Evolutionary conservation across 768 basidiomycete species (phyloP).

Genomic region (Kwoniella sp.): DNA sequence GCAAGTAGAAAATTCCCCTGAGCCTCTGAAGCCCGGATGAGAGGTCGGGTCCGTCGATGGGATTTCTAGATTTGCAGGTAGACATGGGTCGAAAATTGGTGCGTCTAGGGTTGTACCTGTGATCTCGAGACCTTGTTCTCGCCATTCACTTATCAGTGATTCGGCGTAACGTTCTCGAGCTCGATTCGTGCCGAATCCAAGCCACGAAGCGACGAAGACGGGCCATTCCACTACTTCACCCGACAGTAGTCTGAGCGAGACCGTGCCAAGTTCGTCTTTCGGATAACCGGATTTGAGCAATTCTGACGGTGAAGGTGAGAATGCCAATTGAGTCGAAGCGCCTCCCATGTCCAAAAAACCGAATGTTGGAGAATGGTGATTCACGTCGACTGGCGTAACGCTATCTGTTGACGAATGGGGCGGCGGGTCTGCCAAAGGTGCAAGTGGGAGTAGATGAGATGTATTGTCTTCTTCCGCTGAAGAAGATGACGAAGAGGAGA

Average conservation of each 20-base stretch:
- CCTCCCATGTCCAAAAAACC: slow-evolving; percentile 99
- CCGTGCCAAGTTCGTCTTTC: slow-evolving; percentile 71
- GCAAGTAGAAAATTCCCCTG: slow-evolving; percentile 87
- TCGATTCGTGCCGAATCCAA: slow-evolving; percentile 96
- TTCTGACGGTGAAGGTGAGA: slow-evolving; percentile 73
- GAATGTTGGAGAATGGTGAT: slow-evolving; percentile 74
- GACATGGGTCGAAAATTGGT: slow-evolving; percentile 77
- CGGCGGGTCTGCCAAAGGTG: slow-evolving; percentile 42
- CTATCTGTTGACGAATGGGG: slow-evolving; percentile 37
- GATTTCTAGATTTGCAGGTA: slow-evolving; percentile 73
- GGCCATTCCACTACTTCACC: slow-evolving; percentile 86
- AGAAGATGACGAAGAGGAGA: too few relatives aligned
- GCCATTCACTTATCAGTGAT: slow-evolving; percentile 65
- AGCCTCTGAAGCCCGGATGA: slow-evolving; percentile 69
- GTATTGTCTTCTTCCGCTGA: slow-evolving; percentile 4
- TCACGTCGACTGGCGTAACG: slow-evolving; percentile 52
- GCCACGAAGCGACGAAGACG: slow-evolving; percentile 97
- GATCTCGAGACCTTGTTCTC: slow-evolving; percentile 45
- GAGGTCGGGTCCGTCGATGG: slow-evolving; percentile 57
- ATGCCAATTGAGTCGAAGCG: slow-evolving; percentile 97
- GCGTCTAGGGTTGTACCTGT: slow-evolving; percentile 17
- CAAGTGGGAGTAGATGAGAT: slow-evolving; percentile 34
- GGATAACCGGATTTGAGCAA: slow-evolving; percentile 58
- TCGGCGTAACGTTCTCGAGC: slow-evolving; percentile 92
- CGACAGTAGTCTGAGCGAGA: slow-evolving; percentile 75